Conservation (phyloP, 495 filamentous ascomycete species). For the Talaromyces stipitatus region DNA sequence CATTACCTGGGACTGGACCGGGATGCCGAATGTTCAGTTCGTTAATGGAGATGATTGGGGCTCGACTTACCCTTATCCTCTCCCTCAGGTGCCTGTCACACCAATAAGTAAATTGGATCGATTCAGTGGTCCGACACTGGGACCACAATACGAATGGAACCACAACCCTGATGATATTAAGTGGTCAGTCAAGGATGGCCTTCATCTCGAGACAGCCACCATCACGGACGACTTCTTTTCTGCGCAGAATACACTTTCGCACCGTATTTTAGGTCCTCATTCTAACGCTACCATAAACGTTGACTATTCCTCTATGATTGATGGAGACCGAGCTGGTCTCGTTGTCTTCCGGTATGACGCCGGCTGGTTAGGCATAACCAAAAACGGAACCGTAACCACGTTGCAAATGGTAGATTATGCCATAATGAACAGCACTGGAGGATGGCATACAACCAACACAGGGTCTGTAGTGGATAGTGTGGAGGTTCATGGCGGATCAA, state of each 20-base stretch:
- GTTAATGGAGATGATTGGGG: constrained; percentile 37
- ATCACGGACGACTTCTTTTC: background rate
- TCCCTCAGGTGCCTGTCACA: constrained; percentile 4
- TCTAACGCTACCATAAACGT: background rate
- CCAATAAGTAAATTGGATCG: background rate
- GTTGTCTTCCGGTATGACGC: background rate
- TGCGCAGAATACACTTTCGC: background rate
- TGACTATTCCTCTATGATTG: background rate
- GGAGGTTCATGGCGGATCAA: background rate
- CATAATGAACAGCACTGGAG: background rate
- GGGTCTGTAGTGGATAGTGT: background rate
- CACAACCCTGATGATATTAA: background rate
- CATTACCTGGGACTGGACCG: background rate
- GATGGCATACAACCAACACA: background rate
- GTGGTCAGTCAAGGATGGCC: background rate
- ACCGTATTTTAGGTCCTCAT: background rate
- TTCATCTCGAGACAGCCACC: background rate
- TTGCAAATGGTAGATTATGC: background rate
- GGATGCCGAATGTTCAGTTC: constrained; percentile 34
- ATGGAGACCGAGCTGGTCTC: background rate
- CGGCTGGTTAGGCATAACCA: background rate
- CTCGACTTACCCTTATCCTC: constrained; percentile 32
- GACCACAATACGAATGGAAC: background rate
- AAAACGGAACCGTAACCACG: background rate
- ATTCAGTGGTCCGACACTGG: background rate